These are phyloP conservation scores for Saksenaea vasiformis DNA, from an alignment of 371 early-diverging fungal species.

Conservation along the genomic window DNA sequence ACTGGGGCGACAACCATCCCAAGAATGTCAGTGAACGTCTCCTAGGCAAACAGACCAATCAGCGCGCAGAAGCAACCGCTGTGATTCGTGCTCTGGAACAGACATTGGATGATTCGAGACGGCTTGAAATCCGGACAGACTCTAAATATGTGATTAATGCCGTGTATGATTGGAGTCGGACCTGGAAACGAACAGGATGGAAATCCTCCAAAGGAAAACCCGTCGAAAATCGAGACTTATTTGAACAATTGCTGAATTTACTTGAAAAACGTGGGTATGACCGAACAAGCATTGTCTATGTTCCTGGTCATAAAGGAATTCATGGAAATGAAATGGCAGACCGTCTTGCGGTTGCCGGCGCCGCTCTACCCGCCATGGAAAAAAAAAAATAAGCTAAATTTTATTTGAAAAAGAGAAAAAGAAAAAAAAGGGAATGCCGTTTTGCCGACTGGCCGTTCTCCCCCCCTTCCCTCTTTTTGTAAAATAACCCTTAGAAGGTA, in stretches of 20 bases:
- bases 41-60: slow-evolving; percentile 76
- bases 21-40: slow-evolving; percentile 75
- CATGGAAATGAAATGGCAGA: slow-evolving; percentile 80
- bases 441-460: neutral
- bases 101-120: slow-evolving; percentile 19
- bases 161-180: slow-evolving; percentile 64
- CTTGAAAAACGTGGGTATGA: slow-evolving; percentile 33
- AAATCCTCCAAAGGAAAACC: slow-evolving; percentile 10
- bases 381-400: neutral
- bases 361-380: slow-evolving; percentile 16
- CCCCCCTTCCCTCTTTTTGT: too few relatives aligned
- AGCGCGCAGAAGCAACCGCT: slow-evolving; percentile 85
- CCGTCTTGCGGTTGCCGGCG: slow-evolving; percentile 64
- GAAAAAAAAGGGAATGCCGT: neutral
- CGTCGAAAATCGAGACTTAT: slow-evolving; percentile 78
- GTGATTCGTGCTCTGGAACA: slow-evolving; percentile 69
- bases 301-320: slow-evolving; percentile 67
- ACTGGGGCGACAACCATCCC: slow-evolving; percentile 72
- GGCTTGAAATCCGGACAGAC: slow-evolving; percentile 69
- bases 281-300: slow-evolving; percentile 52
- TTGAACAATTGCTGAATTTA: slow-evolving; percentile 51
- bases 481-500: slow-evolving; percentile 40
- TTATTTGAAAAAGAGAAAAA: neutral
- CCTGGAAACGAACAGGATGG: slow-evolving; percentile 54
- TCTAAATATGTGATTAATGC: slow-evolving; percentile 71